Percentiles rank a stretch among this genome's conserved stretches.
Evolutionary conservation across 2,329 filamentous ascomycete species (phyloP).

Genomic region (Arthrinium phaeospermum): DNA sequence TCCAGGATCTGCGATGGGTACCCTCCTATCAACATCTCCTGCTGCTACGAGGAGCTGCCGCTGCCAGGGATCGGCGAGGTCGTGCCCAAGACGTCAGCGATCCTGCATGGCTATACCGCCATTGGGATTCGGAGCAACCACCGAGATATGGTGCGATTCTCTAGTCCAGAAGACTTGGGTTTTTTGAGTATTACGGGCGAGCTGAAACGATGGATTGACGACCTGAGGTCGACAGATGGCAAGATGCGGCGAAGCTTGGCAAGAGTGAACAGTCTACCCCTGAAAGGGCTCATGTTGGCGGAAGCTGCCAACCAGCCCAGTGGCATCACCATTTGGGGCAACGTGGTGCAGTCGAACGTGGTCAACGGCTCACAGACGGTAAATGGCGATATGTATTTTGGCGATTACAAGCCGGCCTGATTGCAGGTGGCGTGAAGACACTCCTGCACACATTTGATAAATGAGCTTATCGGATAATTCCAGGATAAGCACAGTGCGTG

Average conservation of each 20-base stretch:
- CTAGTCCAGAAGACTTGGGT: neutral
- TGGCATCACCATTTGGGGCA: neutral
- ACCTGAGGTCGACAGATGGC: neutral
- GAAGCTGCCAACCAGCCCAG: neutral
- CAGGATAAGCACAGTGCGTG: no score
- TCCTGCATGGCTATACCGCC: neutral
- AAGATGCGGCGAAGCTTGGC: neutral
- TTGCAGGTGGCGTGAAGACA: no score
- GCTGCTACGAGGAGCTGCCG: constrained; percentile 1
- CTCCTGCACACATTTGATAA: no score
- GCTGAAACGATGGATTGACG: neutral
- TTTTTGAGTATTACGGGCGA: neutral
- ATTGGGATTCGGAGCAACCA: neutral
- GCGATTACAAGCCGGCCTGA: neutral
- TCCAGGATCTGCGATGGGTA: neutral
- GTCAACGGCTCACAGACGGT: neutral
- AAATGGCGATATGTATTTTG: neutral
- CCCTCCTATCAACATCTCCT: neutral
- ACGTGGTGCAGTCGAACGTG: neutral
- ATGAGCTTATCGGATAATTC: no score
- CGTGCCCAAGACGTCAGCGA: neutral
- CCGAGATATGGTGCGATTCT: neutral
- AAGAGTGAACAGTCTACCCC: neutral
- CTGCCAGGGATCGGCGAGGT: neutral
- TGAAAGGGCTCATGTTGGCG: neutral